Conservation (phyloP, 257 asterid species). For the Cordia subcordata region DNA sequence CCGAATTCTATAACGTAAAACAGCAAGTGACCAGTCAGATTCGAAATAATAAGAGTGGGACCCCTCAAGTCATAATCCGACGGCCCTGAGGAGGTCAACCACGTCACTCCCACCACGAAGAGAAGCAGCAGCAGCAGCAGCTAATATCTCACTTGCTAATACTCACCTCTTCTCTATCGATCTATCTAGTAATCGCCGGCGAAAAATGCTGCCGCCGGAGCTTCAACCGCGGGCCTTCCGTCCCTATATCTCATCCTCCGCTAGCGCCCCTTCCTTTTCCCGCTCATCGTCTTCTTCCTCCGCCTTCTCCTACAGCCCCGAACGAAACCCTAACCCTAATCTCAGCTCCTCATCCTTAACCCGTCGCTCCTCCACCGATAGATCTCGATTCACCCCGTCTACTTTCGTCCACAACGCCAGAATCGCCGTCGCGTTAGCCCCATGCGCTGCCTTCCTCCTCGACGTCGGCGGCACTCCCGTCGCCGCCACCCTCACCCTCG, state of each 20-base stretch:
- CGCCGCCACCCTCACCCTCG: slow-evolving; percentile 63
- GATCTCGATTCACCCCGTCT: slow-evolving; percentile 59
- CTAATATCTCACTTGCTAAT: too few species aligned
- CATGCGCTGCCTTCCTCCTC: slow-evolving; percentile 75
- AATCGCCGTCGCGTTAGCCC: slow-evolving; percentile 77
- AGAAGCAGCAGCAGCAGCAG: too few species aligned
- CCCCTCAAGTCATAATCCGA: neutral
- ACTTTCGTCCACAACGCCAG: slow-evolving; percentile 72
- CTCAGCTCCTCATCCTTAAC: slow-evolving; percentile 44
- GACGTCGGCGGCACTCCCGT: slow-evolving; percentile 98
- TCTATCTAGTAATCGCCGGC: slow-evolving; percentile 26
- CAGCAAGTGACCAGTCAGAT: too few species aligned
- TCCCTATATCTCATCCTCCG: slow-evolving; percentile 64
- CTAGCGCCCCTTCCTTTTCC: slow-evolving; percentile 71
- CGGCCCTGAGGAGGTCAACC: neutral
- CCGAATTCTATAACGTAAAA: too few species aligned
- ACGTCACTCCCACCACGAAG: slow-evolving; percentile 1
- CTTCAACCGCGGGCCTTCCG: slow-evolving; percentile 88
- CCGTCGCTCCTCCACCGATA: slow-evolving; percentile 33
- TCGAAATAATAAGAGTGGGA: too few species aligned
- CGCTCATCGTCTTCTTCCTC: slow-evolving; percentile 22
- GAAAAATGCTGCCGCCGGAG: slow-evolving; percentile 84
- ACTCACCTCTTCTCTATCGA: neutral
- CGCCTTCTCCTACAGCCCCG: slow-evolving; percentile 30
- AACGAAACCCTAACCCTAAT: slow-evolving; percentile 56